Evolutionary conservation across 495 filamentous ascomycete species (phyloP), one percentile per base, ranked within the genome.

Genomic region (Hypoxylon perforatum): DNA sequence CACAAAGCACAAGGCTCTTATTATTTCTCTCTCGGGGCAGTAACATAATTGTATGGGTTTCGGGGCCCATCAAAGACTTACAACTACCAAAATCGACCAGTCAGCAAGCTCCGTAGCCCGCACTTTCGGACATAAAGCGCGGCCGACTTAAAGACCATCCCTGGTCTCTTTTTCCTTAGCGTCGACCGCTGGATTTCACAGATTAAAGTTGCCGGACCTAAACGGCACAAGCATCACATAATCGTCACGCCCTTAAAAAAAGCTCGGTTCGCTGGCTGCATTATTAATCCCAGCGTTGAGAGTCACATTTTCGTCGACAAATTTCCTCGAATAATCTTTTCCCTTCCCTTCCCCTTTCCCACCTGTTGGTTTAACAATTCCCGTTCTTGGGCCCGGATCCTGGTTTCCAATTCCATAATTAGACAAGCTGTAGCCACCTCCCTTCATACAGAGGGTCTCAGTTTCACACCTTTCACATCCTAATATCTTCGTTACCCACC

Each of bases 71-170:
- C 57, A 50, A 70, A 70, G 67, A 62, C 63, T 64, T 67, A 28
- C 61, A 65, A 28, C 58, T 70, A 70, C 67, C 50, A 61, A 58
- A 50, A 63, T 67, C 67, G 62, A 70, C 67, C 57, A 65, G 67
- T 70, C 67, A 70, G 66, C 58, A 62, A 63, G 57, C 55, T 44
- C 50, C 50, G 33, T 44, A 62, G 57, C 62, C 67, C 61, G 62
- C 67, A 65, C 67, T 59, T 52, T 70, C 67, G 67, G 67, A 70
- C 67, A 70, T 70, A 70, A 70, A 70, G 67, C 67, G 53, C 58
- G 57, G 63, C 67, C 67, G 67, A 70, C 65, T 67, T 63, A 58
- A 62, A 59, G 58, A 18, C 62, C 53, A 53, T 62, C 57, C 67
- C 67, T 67, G 53, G 53, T 57, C 54, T 22, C 22, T 55, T 66